Base-by-base conservation (phyloP, 805 yeast species). In the Isabelozyma heimii region DNA sequence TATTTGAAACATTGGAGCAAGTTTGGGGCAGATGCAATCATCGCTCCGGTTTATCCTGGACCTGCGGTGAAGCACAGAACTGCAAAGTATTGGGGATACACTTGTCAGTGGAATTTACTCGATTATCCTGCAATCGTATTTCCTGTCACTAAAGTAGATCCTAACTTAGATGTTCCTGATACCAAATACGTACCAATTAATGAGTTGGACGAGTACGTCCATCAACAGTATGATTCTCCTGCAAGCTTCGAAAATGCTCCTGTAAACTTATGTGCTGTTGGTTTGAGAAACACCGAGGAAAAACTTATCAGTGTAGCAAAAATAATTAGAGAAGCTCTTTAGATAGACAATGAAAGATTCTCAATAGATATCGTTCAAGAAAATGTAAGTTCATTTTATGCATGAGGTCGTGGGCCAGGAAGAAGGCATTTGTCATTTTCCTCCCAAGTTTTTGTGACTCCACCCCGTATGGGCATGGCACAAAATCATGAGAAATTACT, bases 21-120 rank as follows among this genome's bases (percentile, higher is more conserved):
- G 9, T 51, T 45, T 27, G 47, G 40, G 26, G 48, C 43, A 15
- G 42, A 39, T 14, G 54, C 51, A 2, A 53, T 55, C 8, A 47
- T 56, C 43, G 58, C 60, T 13, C 60, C 60, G 6, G 60, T 56
- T 4, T 52, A 44, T 37, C 52, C 55, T 10, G 57, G 56, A 10
- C 53, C 53, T 10, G 53, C 61, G 5, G 44, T 54, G 14, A 53
- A 51, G 37, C 61, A 57, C 41, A 46, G 51, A 37, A 54, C 57
- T 12, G 58, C 56, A 8, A 54, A 52, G 24, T 59, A 59, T 40
- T 59, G 63, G 63, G 58, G 57, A 9, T 59, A 57, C 44, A 56
- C 58, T 10, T 44, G 53, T 37, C 53, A 52, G 38, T 59, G 61
- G 60, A 59, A 57, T 40, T 47, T 56, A 10, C 44, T 59, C 27